phyloP scores from a whole-genome alignment of 2,329 filamentous ascomycete species.

The Neurospora sp. region DNA sequence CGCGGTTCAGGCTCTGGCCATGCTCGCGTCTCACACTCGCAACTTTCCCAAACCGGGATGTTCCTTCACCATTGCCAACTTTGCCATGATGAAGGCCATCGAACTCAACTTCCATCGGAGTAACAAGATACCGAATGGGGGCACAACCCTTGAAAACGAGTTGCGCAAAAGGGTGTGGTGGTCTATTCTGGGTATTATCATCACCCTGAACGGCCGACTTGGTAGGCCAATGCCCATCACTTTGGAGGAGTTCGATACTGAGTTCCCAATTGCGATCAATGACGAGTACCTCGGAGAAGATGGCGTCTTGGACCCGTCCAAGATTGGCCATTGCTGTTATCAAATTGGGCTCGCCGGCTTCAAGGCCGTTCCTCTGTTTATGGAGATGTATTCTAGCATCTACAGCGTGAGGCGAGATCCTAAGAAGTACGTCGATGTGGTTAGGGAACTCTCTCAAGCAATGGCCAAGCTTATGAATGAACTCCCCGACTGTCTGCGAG shows the following conservation, averaged over 20 bases:
- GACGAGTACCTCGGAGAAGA: constrained; percentile 61
- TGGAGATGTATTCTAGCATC: constrained; percentile 69
- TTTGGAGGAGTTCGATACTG: constrained; percentile 67
- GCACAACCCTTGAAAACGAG: constrained; percentile 57
- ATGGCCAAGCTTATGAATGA: constrained; percentile 46
- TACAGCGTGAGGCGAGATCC: constrained; percentile 59
- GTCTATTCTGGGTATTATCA: constrained; percentile 55
- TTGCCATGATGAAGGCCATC: constrained; percentile 58
- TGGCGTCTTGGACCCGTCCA: constrained; percentile 44
- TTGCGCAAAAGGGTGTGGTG: constrained; percentile 73
- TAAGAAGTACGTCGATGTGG: constrained; percentile 45
- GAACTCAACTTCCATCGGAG: constrained; percentile 69
- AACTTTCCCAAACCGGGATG: constrained; percentile 72
- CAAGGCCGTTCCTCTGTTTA: constrained; percentile 55
- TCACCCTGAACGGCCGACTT: constrained; percentile 64
- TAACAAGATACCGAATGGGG: constrained; percentile 38
- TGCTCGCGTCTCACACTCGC: constrained; percentile 64
- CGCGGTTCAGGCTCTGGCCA: constrained; percentile 61
- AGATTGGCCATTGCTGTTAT: constrained; percentile 53
- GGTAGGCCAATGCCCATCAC: constrained; percentile 69
- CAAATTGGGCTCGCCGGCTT: constrained; percentile 56
- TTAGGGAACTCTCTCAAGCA: constrained; percentile 23
- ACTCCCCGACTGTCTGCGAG: constrained; percentile 50
- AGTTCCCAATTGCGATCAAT: constrained; percentile 60
- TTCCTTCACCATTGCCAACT: constrained; percentile 57